A percentile compares a stretch with the other conserved stretches of the same genome.
Conservation (phyloP, 1,139 yeast species). For the Saccharomycopsis crataegensis region DNA sequence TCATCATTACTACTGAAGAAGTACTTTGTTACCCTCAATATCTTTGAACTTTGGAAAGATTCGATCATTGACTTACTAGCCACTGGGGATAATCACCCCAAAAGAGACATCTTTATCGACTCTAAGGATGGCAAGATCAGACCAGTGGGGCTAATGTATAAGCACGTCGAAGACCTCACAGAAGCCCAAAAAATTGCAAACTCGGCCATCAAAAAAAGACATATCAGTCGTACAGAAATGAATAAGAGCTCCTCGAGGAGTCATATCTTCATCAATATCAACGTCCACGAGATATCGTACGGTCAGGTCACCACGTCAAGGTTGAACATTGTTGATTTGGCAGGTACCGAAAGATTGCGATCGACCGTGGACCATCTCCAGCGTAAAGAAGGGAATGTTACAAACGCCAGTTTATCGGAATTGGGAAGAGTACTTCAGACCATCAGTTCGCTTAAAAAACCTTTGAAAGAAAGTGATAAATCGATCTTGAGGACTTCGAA, state of each 20-base stretch:
- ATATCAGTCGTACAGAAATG: constrained; percentile 25
- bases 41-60: constrained; percentile 40
- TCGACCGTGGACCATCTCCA: constrained; percentile 34
- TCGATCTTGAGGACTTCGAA: constrained; percentile 39
- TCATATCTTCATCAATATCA: constrained; percentile 34
- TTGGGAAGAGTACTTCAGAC: constrained; percentile 40
- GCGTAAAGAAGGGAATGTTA: constrained; percentile 40
- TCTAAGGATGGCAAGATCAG: constrained; percentile 11
- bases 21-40: constrained; percentile 29
- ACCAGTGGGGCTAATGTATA: constrained; percentile 9
- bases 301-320: constrained; percentile 25
- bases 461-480: constrained; percentile 23
- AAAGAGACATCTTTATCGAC: constrained; percentile 6
- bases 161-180: constrained; percentile 3
- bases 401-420: constrained; percentile 38
- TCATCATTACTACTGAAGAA: background rate
- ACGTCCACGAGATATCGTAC: constrained; percentile 24
- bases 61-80: constrained; percentile 34
- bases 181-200: constrained; percentile 10
- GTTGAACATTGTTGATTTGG: constrained; percentile 42
- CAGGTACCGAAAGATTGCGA: constrained; percentile 44
- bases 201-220: constrained; percentile 14
- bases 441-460: constrained; percentile 4
- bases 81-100: constrained; percentile 5
- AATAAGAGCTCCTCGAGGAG: constrained; percentile 32